Percentiles rank a stretch among this genome's conserved stretches.
Conservation (phyloP, 2,329 filamentous ascomycete genomes). For the Colletotrichum sp. region DNA sequence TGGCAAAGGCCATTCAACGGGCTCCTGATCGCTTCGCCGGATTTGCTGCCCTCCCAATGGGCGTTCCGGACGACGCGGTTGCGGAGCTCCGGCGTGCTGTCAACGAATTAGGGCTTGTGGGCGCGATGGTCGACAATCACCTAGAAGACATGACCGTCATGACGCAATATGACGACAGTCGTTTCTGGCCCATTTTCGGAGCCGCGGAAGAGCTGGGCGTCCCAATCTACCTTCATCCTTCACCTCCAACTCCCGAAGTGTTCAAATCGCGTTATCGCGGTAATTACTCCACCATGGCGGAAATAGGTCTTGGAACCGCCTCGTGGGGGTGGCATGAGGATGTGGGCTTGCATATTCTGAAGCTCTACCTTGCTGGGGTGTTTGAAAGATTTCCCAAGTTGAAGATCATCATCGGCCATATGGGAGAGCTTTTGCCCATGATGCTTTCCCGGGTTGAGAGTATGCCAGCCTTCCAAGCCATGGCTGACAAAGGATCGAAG, state of each 20-base stretch:
- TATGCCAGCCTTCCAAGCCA: background rate
- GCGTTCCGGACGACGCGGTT: rapidly evolving
- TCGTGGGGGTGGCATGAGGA: background rate
- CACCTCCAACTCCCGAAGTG: rapidly evolving
- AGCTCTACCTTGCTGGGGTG: background rate
- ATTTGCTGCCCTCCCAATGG: background rate
- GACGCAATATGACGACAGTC: background rate
- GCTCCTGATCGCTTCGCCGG: background rate
- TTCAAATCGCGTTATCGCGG: background rate
- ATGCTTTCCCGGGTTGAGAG: background rate
- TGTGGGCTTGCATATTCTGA: background rate
- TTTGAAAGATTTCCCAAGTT: background rate
- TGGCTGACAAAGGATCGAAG: background rate
- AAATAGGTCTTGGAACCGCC: background rate
- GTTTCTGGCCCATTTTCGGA: background rate
- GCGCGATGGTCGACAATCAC: background rate
- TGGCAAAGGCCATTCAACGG: background rate
- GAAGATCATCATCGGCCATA: background rate
- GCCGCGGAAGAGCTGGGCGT: background rate
- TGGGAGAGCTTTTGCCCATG: background rate
- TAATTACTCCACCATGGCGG: background rate
- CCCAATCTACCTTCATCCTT: background rate
- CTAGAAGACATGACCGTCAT: background rate
- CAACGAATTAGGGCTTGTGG: background rate
- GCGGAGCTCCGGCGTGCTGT: rapidly evolving